Base-by-base conservation (phyloP, 768 basidiomycete genomes). In the Calocybe gangraenosa region DNA sequence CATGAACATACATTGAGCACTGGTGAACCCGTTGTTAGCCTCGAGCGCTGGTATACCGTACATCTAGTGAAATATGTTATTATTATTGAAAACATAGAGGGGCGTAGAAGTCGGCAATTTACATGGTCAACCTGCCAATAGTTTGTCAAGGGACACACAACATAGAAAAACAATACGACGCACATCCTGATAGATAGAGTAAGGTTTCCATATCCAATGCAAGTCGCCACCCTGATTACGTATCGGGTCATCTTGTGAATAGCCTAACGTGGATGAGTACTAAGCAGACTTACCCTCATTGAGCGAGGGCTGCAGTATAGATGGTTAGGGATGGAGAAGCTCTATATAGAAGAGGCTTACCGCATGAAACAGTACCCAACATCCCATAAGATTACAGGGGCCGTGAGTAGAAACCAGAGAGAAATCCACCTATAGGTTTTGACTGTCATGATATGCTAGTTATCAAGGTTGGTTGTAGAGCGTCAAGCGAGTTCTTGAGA, bases 141-240 rank as follows among this genome's bases (percentile, higher is more conserved):
- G 17, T 10, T 9, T 19, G 19, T 38, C 4, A 32, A 42, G 50
- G 15, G 20, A n/a, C n/a, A 7, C 20, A 20, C 72, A 68, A 35
- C 9, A 10, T 25, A 20, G 19, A 65, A 58, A 49, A 73, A 67
- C 44, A 30, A 39, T 7, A 11, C 19, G 6, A 48, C 65, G 35
- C 42, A 90, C 67, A n/a, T 83, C 68, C 57, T 89, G 83, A 64
- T 91, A 92, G 22, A 87, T 48, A 19, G 71, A 75, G 58, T 94
- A 94, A 2, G 90, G 90, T 47, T 75, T 69, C 92, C 92, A 95
- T 35, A 94, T 76, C 92, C 91, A 94, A 55, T 92, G 87, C 37
- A 93, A 70, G 63, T 93, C 90, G 2, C 92, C 92, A 0, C 88
- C 91, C 71, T 76, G 37, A 40, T 34, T 32, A 18, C 37, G 15